Percentiles rank a stretch among this genome's conserved stretches.
These are phyloP conservation scores for Echinosophora koreensis DNA, from an alignment of 306 rosid species.

Conservation along the genomic window DNA sequence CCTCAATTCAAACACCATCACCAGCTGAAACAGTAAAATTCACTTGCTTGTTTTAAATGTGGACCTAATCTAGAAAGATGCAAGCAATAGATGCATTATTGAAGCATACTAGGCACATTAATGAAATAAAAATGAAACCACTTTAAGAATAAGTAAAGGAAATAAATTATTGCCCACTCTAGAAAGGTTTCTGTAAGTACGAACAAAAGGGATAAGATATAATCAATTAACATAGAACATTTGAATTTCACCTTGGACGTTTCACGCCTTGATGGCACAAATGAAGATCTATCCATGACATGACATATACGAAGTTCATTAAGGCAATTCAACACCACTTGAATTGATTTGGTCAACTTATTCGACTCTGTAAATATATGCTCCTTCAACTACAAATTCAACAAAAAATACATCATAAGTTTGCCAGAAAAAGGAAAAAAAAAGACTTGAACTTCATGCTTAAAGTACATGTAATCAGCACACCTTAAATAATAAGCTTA, in stretches of 20 bases:
- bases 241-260: slow-evolving; percentile 63
- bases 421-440: slow-evolving; percentile 3
- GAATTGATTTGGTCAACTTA: slow-evolving; percentile 79
- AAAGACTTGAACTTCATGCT: neutral
- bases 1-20: neutral
- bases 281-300: slow-evolving; percentile 66
- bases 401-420: slow-evolving; percentile 35
- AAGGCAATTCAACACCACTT: slow-evolving; percentile 82
- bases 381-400: slow-evolving; percentile 79
- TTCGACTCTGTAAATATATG: slow-evolving; percentile 78
- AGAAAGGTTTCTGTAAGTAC: neutral
- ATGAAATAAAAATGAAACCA: neutral
- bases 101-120: slow-evolving; percentile 10
- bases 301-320: slow-evolving; percentile 87
- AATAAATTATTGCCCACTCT: neutral
- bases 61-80: neutral
- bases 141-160: neutral
- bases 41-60: neutral
- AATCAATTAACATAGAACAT: slow-evolving; percentile 20
- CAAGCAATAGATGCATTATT: neutral
- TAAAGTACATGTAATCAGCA: slow-evolving; percentile 15
- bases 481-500: slow-evolving; percentile 12
- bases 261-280: slow-evolving; percentile 56
- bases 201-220: slow-evolving; percentile 26
- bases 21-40: slow-evolving; percentile 6